Percentiles rank a stretch among this genome's conserved stretches.
Conservation (phyloP, 1,284 basidiomycete species). For the Rhizoctonia solani region DNA sequence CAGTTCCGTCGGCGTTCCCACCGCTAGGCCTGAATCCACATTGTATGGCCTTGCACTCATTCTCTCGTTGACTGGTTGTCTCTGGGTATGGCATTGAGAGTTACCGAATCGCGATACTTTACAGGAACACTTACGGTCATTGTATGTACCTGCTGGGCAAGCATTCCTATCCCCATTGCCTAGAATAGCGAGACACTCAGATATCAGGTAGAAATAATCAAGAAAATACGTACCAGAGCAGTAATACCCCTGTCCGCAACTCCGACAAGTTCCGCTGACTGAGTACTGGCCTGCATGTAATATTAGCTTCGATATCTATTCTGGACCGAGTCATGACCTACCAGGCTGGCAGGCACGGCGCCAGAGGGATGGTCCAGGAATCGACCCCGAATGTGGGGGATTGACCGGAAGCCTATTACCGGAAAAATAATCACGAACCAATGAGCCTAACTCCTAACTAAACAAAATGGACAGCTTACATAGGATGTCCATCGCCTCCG, state of each 20-base stretch:
- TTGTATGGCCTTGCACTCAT: not conserved
- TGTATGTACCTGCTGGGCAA: constrained; percentile 1
- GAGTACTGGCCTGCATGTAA: not conserved
- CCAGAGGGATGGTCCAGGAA: not conserved
- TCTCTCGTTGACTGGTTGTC: not conserved
- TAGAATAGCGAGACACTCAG: not conserved
- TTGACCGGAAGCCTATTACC: not conserved
- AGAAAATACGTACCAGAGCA: constrained; percentile 2
- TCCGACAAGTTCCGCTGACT: not conserved
- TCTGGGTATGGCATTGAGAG: not conserved
- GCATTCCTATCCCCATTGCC: not conserved
- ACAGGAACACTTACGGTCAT: not conserved
- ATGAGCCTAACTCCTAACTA: not conserved
- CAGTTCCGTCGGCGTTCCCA: not conserved
- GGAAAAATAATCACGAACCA: not conserved
- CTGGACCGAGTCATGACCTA: not conserved
- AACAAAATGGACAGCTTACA: not conserved
- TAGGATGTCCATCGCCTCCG: not conserved
- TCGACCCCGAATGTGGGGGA: not conserved
- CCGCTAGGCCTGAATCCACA: not conserved
- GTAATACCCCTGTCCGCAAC: constrained; percentile 1
- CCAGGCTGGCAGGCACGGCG: constrained; percentile 4
- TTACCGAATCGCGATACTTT: not conserved
- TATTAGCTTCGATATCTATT: not conserved
- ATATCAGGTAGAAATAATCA: not conserved